phyloP scores from a whole-genome alignment of 129 eudicot genomes.

The Deinandra increscens region DNA sequence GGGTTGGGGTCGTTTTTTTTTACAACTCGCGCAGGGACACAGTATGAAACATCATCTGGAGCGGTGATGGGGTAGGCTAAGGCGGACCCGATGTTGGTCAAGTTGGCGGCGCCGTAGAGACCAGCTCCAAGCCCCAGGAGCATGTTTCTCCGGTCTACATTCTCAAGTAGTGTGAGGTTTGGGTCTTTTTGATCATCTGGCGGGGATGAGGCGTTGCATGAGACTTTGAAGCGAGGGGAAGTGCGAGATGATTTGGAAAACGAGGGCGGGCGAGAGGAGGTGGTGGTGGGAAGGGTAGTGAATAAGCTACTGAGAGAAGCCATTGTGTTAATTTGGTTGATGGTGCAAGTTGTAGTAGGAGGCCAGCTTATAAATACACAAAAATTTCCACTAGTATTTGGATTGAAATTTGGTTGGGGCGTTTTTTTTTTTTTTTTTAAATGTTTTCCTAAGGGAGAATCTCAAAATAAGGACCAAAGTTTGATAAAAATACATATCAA shows the following conservation, averaged over 20 bases:
- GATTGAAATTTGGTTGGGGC: no score
- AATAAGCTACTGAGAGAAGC: slow-evolving; percentile 7
- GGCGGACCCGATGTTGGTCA: slow-evolving; percentile 4
- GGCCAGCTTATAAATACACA: background rate
- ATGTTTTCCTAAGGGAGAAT: no score
- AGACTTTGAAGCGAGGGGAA: slow-evolving; percentile 11
- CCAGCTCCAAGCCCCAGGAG: slow-evolving; percentile 28
- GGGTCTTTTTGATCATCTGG: slow-evolving; percentile 1
- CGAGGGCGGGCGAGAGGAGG: background rate
- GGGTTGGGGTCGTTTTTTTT: no score
- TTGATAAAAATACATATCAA: no score
- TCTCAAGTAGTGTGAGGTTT: slow-evolving; percentile 2
- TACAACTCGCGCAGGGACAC: background rate
- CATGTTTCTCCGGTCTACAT: slow-evolving; percentile 20
- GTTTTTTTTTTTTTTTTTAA: no score
- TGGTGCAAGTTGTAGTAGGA: background rate
- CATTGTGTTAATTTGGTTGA: background rate
- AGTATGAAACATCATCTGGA: slow-evolving; percentile 9
- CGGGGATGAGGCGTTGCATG: slow-evolving; percentile 19
- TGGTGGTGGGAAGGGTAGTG: slow-evolving; percentile 5
- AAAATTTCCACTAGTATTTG: background rate
- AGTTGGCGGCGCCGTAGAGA: slow-evolving; percentile 15
- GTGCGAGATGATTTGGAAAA: slow-evolving; percentile 18
- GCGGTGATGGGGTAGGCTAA: slow-evolving; percentile 11
- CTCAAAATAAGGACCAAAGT: no score